phyloP scores from a whole-genome alignment of 208 protist species.

The Leishmania arabica region DNA sequence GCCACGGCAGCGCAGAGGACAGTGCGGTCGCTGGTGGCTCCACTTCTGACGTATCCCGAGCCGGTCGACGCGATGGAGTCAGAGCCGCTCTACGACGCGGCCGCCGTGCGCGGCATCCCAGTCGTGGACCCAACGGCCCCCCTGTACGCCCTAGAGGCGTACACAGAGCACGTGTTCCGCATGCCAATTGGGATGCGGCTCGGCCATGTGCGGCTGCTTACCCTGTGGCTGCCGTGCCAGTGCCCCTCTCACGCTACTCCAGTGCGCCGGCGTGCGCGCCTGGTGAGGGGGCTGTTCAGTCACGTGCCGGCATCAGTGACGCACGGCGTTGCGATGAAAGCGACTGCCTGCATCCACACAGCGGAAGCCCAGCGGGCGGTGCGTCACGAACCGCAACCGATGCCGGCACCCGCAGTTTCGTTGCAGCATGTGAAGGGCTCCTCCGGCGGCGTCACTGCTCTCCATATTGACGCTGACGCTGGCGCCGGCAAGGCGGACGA shows the following conservation, averaged over 20 bases:
- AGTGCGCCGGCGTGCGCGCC: not conserved
- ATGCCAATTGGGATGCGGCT: constrained; percentile 27
- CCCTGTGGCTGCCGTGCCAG: constrained; percentile 8
- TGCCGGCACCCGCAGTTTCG: not conserved
- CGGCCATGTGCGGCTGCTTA: constrained; percentile 12
- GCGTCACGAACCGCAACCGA: not conserved
- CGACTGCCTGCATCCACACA: constrained; percentile 8
- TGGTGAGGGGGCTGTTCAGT: constrained; percentile 26
- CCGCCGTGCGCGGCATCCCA: constrained; percentile 3
- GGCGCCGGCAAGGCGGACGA: not conserved
- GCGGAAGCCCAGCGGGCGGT: not conserved
- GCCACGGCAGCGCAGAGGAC: not conserved
- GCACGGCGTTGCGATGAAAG: constrained; percentile 15
- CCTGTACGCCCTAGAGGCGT: constrained; percentile 25
- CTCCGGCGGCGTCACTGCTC: not conserved
- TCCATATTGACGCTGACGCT: not conserved
- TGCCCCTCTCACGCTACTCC: not conserved
- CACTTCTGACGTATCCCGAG: not conserved
- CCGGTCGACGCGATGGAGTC: not conserved
- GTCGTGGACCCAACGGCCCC: constrained; percentile 28
- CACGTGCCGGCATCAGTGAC: constrained; percentile 24
- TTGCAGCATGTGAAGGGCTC: not conserved
- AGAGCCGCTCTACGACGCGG: not conserved
- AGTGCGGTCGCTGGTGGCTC: constrained; percentile 11
- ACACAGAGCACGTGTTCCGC: constrained; percentile 17